Evolutionary conservation across 2,329 filamentous ascomycete species (phyloP).

Genomic region (Penicillium polonicum): DNA sequence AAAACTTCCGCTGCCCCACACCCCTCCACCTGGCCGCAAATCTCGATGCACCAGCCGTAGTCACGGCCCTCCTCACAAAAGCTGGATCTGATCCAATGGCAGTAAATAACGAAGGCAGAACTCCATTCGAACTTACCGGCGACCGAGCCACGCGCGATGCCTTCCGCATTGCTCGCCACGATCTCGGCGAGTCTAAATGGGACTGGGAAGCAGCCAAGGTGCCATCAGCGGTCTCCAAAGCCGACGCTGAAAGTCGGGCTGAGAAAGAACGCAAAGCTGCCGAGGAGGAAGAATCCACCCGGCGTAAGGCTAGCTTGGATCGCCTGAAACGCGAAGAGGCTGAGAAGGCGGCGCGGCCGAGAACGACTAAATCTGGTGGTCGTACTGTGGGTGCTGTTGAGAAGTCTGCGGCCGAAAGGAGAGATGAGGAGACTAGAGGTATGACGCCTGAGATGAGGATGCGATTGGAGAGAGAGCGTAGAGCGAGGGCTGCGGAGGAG

Average conservation of each 20-base stretch:
- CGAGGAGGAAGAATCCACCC: conserved; percentile 65
- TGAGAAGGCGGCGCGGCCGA: conserved; percentile 39
- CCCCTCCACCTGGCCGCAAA: conserved; percentile 82
- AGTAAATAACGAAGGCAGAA: conserved; percentile 72
- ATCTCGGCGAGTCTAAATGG: conserved; percentile 74
- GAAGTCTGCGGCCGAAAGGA: conserved; percentile 75
- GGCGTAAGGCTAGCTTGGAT: conserved; percentile 72
- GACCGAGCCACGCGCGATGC: conserved; percentile 84
- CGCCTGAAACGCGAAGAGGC: conserved; percentile 65
- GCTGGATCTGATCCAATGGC: conserved; percentile 71
- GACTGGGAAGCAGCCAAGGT: conserved; percentile 76
- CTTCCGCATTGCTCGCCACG: conserved; percentile 81
- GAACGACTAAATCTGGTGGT: conserved; percentile 54
- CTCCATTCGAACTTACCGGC: conserved; percentile 81
- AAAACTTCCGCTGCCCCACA: conserved; percentile 77
- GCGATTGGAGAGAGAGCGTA: conserved; percentile 80
- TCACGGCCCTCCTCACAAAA: conserved; percentile 73
- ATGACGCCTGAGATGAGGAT: conserved; percentile 84
- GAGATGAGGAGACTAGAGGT: conserved; percentile 80
- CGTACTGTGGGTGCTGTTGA: conserved; percentile 58
- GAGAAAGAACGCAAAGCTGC: conserved; percentile 69
- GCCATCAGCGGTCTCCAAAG: conserved; percentile 66
- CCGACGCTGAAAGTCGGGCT: conserved; percentile 68
- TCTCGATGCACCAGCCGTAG: conserved; percentile 74
- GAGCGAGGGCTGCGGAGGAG: conserved; percentile 89